Percentiles rank a stretch among this genome's conserved stretches.
Evolutionary conservation across 2,329 filamentous ascomycete species (phyloP).

Genomic region (Beauveria sp.): DNA sequence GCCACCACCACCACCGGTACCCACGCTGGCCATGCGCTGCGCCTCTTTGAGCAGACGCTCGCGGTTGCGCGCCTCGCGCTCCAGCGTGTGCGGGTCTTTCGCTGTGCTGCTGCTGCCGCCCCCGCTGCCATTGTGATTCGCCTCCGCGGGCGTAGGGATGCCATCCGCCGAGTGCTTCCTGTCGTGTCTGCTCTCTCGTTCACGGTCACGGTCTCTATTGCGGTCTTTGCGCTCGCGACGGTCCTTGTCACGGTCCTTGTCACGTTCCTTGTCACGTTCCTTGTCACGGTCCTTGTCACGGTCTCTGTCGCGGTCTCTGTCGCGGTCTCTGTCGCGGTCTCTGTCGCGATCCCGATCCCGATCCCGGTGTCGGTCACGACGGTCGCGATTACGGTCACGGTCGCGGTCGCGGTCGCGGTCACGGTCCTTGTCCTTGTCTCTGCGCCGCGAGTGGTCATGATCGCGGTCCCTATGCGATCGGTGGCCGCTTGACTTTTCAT

Average conservation of each 20-base stretch:
- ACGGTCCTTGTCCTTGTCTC: constrained; percentile 18
- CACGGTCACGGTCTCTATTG: constrained; percentile 29
- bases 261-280: constrained; percentile 24
- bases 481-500: constrained; percentile 33
- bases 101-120: constrained; percentile 12
- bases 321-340: background rate
- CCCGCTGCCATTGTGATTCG: constrained; percentile 15
- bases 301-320: constrained; percentile 12
- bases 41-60: constrained; percentile 62
- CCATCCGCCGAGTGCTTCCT: constrained; percentile 22
- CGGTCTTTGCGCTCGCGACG: constrained; percentile 33
- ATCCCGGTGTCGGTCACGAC: constrained; percentile 18
- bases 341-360: constrained; percentile 24
- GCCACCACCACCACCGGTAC: constrained; percentile 21
- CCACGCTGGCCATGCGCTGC: constrained; percentile 52
- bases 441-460: constrained; percentile 19
- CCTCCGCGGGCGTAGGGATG: constrained; percentile 21
- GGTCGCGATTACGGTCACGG: constrained; percentile 16
- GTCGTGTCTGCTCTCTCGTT: constrained; percentile 19
- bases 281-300: constrained; percentile 25
- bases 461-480: constrained; percentile 31
- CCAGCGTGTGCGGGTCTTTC: constrained; percentile 59
- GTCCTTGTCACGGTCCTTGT: constrained; percentile 25
- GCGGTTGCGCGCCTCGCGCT: constrained; percentile 59
- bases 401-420: constrained; percentile 18